A percentile compares a stretch with the other conserved stretches of the same genome.
Conservation (phyloP, 352 stramenopile genomes). For the Phytophthora nicotianae region DNA sequence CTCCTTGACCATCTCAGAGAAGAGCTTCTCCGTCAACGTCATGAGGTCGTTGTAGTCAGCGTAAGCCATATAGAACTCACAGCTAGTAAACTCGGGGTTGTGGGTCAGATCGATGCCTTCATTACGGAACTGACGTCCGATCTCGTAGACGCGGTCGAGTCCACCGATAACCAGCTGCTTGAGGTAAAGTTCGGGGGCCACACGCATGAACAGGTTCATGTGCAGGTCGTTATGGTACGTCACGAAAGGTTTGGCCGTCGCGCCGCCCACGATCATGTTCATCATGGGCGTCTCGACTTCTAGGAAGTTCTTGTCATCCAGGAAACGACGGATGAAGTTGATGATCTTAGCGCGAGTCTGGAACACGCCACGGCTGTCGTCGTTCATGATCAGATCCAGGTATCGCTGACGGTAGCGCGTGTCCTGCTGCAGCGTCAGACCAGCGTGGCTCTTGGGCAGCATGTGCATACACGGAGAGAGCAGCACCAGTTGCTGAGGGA, state of each 20-base stretch:
- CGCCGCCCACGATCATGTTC: constrained; percentile 94
- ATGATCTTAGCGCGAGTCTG: constrained; percentile 94
- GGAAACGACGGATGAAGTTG: constrained; percentile 91
- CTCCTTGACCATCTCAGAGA: constrained; percentile 91
- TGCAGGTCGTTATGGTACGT: constrained; percentile 97
- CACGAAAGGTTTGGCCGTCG: constrained; percentile 97
- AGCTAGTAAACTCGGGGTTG: constrained; percentile 99
- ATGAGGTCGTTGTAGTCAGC: constrained; percentile 99
- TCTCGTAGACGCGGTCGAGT: constrained; percentile 98
- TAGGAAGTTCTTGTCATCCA: constrained; percentile 95
- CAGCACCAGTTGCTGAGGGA: constrained; percentile 84
- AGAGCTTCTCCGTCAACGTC: constrained; percentile 94
- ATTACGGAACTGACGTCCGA: constrained; percentile 99
- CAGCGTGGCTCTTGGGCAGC: constrained; percentile 78
- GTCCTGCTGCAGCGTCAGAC: constrained; percentile 73
- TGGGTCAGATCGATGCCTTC: constrained; percentile 98
- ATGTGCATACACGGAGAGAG: constrained; percentile 89
- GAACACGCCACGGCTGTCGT: constrained; percentile 93
- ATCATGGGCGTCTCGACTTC: constrained; percentile 99
- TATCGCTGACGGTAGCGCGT: constrained; percentile 93
- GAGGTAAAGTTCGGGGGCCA: constrained; percentile 97
- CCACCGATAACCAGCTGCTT: constrained; percentile 98
- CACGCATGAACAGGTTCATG: constrained; percentile 97
- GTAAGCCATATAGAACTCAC: constrained; percentile 99
- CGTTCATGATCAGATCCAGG: constrained; percentile 97